Evolutionary conservation across 768 basidiomycete species (phyloP).

Genomic region (Xerocomellus chrysenteron): DNA sequence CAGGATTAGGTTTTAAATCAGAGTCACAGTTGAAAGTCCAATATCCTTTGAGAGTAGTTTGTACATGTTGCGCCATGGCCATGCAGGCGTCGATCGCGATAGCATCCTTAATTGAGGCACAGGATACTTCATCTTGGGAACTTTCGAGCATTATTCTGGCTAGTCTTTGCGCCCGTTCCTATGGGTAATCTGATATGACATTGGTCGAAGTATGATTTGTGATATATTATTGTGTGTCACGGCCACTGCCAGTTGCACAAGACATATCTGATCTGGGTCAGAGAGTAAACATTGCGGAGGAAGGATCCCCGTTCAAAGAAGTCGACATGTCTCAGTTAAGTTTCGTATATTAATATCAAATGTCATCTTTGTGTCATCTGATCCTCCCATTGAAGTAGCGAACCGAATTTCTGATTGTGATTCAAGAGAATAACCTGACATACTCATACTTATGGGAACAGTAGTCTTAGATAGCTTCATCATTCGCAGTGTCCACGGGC

Average conservation of each 20-base stretch:
- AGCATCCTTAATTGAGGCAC: constrained; percentile 28
- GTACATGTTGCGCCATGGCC: constrained; percentile 19
- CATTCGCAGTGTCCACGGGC: neutral
- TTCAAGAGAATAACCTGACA: neutral
- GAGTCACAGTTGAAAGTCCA: constrained; percentile 48
- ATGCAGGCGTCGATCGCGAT: constrained; percentile 32
- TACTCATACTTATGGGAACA: neutral
- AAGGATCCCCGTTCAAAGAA: neutral
- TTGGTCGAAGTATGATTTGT: constrained; percentile 8
- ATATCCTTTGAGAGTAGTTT: constrained; percentile 53
- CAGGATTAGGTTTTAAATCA: constrained; percentile 11
- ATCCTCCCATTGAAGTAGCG: constrained; percentile 3
- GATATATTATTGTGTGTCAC: constrained; percentile 7
- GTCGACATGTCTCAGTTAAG: neutral
- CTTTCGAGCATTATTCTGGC: constrained; percentile 4
- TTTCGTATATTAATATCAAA: constrained; percentile 6
- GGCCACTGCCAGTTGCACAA: neutral
- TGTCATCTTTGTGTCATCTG: neutral
- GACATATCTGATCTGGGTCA: constrained; percentile 3
- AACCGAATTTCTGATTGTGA: neutral
- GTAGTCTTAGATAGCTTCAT: neutral
- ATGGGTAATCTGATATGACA: constrained; percentile 14
- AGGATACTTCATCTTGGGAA: neutral
- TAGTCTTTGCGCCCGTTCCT: constrained; percentile 11
- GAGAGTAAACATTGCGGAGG: neutral